phyloP scores from a whole-genome alignment of 129 eudicot species.

The Erigeron canadensis region DNA sequence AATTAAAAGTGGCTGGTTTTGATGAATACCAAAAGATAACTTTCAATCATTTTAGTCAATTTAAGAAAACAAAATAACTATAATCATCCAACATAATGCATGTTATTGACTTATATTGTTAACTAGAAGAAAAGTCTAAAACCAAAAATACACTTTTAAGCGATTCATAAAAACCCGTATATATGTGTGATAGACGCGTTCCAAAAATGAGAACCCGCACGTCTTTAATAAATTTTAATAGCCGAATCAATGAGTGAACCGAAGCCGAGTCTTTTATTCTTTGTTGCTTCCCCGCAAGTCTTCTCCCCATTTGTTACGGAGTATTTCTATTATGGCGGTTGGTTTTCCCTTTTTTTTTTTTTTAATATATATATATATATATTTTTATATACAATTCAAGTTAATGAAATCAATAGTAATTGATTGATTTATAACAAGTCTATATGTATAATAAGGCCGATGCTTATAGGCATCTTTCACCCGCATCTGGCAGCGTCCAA shows the following conservation, averaged over 20 bases:
- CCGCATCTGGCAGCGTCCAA: too few species aligned
- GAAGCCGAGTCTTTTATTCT: slow-evolving; percentile 4
- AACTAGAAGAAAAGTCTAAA: neutral
- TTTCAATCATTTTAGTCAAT: too few species aligned
- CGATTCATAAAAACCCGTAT: neutral
- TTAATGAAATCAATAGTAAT: neutral
- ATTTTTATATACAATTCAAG: too few species aligned
- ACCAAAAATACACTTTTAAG: neutral
- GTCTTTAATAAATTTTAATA: neutral
- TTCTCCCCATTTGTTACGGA: neutral
- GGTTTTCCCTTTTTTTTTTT: neutral
- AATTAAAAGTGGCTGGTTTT: too few species aligned
- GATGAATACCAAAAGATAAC: too few species aligned
- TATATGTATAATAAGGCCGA: too few species aligned
- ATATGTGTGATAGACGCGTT: neutral
- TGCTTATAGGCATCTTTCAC: too few species aligned
- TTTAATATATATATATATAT: neutral
- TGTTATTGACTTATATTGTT: too few species aligned
- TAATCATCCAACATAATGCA: too few species aligned
- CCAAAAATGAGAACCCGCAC: neutral
- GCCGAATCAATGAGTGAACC: neutral
- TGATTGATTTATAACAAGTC: neutral
- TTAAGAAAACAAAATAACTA: too few species aligned
- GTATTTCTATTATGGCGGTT: slow-evolving; percentile 2
- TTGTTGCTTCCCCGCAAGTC: slow-evolving; percentile 13